These are phyloP conservation scores for Geotrichum histeridarum DNA, from an alignment of 1,139 yeast genomes.

Conservation along the genomic window DNA sequence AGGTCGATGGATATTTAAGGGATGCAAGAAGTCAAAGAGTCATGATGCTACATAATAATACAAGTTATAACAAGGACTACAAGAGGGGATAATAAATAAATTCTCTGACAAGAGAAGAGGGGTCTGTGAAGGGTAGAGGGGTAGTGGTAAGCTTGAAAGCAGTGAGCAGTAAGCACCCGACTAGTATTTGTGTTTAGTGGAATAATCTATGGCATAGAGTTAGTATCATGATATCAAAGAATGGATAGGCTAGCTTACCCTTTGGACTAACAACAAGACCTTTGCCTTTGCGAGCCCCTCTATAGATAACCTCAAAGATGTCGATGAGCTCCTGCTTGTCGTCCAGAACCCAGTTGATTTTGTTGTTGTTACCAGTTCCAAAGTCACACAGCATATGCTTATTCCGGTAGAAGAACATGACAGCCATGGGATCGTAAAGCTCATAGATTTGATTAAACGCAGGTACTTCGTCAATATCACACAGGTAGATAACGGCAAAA, in stretches of 20 bases:
- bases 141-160: neutral
- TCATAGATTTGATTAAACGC: conserved; percentile 94
- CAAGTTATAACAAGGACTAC: too few relatives aligned
- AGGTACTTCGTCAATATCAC: conserved; percentile 83
- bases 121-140: neutral
- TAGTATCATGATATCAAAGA: neutral
- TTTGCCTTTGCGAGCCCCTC: conserved; percentile 90
- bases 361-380: conserved; percentile 96
- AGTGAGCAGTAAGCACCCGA: neutral
- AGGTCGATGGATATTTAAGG: neutral
- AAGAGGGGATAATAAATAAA: too few relatives aligned
- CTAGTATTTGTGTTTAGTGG: conserved; percentile 36
- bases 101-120: neutral
- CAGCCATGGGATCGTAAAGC: conserved; percentile 79
- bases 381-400: conserved; percentile 97
- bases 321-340: conserved; percentile 90
- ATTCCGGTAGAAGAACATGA: conserved; percentile 90
- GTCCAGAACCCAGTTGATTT: conserved; percentile 71
- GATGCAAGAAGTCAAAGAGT: neutral
- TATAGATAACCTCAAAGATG: conserved; percentile 77
- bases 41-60: neutral
- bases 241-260: conserved; percentile 32
- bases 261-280: conserved; percentile 85
- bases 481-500: conserved; percentile 81
- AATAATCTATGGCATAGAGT: conserved; percentile 23